Base-by-base conservation (phyloP, 176 grass and related monocot species). In the Triticum dicoccoides region DNA sequence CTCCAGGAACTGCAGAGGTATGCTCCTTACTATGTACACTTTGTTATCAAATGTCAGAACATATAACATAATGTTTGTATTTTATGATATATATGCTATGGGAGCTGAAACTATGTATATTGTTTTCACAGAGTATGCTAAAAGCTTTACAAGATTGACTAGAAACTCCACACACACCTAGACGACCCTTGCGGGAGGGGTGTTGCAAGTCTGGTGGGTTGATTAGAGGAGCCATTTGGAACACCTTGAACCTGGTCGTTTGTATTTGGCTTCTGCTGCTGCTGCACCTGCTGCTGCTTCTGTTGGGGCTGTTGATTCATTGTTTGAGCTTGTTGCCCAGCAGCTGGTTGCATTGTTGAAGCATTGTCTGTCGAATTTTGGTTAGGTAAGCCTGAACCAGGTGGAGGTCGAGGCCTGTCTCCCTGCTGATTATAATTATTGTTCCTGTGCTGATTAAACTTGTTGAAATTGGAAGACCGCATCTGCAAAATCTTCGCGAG, bases 161-260 rank as follows among this genome's bases (percentile, higher is more conserved):
- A 96, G 88, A 92, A 99, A 94, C 97, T 99, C 90, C 94, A 93
- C 84, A 99, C 97, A 99, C 94, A 99, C 97, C 94, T 99, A 99
- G 97, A 94, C 77, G 87, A 87, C 18, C 97, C 97, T 87, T 94
- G 94, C 45, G 97, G 97, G 87, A 99, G 97, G 61, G 94, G 90
- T 79, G 94, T 89, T 38, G 94, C 97, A 44, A 91, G 89, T 91
- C 92, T 92, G 79, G 70, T 69, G 18, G 89, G 49, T 80, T 93
- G 89, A 81, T 89, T 92, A 32, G 86, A 76, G 42, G 65, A 84
- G 67, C 94, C 92, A 90, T 92, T 92, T 76, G 89, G 87, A 94
- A 79, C 84, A 94, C 41, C 79, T 76, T 86, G 88, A 51, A 23
- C 84, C 42, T 87, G 91, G 39, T 87, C 89, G 24, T 91, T 90